These are phyloP conservation scores for Phoma sp. DNA, from an alignment of 2,329 filamentous ascomycete species.

Conservation along the genomic window DNA sequence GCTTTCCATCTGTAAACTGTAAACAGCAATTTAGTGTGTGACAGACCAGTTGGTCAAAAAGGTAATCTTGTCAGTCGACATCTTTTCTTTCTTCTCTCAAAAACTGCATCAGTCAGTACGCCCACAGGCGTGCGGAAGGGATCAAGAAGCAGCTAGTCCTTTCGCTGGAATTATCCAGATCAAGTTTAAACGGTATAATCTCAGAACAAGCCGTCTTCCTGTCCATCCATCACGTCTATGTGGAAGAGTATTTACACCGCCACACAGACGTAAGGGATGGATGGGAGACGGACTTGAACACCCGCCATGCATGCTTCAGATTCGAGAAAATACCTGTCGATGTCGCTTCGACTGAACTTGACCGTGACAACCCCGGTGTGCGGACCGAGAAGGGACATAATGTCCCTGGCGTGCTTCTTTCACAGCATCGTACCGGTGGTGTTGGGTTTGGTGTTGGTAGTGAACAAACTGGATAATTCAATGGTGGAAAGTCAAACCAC, in stretches of 20 bases:
- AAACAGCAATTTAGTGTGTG: background rate
- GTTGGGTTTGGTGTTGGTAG: background rate
- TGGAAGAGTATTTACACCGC: slow-evolving; percentile 71
- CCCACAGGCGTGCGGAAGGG: slow-evolving; percentile 42
- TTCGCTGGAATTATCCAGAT: slow-evolving; percentile 99
- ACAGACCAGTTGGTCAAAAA: slow-evolving; percentile 82
- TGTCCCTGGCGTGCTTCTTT: slow-evolving; percentile 8
- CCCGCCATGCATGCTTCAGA: slow-evolving; percentile 50
- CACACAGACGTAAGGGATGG: slow-evolving; percentile 57
- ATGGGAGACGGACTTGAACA: slow-evolving; percentile 37
- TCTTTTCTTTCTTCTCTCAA: slow-evolving; percentile 61
- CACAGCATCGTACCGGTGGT: slow-evolving; percentile 16
- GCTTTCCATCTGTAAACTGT: background rate
- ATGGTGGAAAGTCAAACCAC: background rate
- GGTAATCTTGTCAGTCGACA: slow-evolving; percentile 85
- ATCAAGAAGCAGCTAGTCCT: slow-evolving; percentile 81
- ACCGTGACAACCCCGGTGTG: slow-evolving; percentile 1
- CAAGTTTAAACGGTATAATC: slow-evolving; percentile 96
- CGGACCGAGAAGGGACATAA: background rate
- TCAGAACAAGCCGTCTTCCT: slow-evolving; percentile 63
- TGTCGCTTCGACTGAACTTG: slow-evolving; percentile 9
- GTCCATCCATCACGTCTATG: slow-evolving; percentile 77
- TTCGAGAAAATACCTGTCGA: slow-evolving; percentile 18
- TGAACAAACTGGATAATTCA: background rate
- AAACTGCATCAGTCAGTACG: slow-evolving; percentile 34